Conservation (phyloP, 1,139 yeast genomes). For the Candida sanyaensis region DNA sequence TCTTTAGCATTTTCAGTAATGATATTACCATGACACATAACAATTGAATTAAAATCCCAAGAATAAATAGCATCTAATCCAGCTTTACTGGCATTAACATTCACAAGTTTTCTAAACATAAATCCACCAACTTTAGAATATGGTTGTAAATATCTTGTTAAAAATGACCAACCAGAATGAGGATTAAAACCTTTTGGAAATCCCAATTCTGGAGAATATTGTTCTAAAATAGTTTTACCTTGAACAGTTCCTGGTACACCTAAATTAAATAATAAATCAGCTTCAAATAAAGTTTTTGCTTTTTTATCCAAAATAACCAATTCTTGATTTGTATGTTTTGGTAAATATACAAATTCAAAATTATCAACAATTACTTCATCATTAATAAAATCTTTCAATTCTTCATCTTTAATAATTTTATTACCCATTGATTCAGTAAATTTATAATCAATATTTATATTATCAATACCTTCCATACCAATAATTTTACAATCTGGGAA, state of each 20-base stretch:
- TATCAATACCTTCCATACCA: conserved; percentile 46
- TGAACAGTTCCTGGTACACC: conserved; percentile 23
- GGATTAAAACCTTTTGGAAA: conserved; percentile 32
- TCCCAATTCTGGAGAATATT: conserved; percentile 48
- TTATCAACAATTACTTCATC: conserved; percentile 32
- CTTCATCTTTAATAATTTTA: conserved; percentile 23
- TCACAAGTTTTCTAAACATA: conserved; percentile 28
- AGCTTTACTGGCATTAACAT: conserved; percentile 24
- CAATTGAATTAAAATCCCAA: conserved; percentile 53
- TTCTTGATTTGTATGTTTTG: conserved; percentile 57
- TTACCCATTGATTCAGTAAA: conserved; percentile 30
- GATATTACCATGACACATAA: conserved; percentile 62
- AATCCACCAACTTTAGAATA: conserved; percentile 35
- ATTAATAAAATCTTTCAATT: conserved; percentile 23
- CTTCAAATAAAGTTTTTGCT: conserved; percentile 51
- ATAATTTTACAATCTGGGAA: conserved; percentile 52
- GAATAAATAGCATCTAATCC: conserved; percentile 36
- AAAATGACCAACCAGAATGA: conserved; percentile 40
- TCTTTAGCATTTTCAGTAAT: conserved; percentile 46
- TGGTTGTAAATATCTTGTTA: conserved; percentile 41
- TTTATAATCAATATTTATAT: conserved; percentile 35
- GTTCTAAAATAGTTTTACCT: conserved; percentile 24
- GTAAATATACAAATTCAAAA: conserved; percentile 57
- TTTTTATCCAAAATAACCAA: conserved; percentile 49
- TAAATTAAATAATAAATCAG: conserved; percentile 58